These are phyloP conservation scores for Coemansia sp. DNA, from an alignment of 192 early-diverging fungal genomes.

Conservation along the genomic window DNA sequence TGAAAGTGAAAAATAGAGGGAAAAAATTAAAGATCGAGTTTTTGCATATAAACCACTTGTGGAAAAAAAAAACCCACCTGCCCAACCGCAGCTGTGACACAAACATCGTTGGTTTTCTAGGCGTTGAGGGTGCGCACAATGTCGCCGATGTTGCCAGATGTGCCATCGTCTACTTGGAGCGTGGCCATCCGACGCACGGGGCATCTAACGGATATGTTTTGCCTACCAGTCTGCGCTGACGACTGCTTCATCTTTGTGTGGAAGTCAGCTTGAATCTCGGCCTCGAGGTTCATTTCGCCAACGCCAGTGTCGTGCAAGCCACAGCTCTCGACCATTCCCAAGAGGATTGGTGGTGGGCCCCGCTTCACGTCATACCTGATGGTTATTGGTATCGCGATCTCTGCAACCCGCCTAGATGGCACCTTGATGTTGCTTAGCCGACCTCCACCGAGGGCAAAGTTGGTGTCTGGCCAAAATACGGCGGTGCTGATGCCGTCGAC, in stretches of 20 bases:
- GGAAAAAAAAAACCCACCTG: neutral
- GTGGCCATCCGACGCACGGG: slow-evolving; percentile 47
- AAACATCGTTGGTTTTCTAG: neutral
- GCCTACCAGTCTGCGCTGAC: slow-evolving; percentile 38
- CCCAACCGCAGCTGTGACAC: neutral
- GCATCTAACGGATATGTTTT: slow-evolving; percentile 43
- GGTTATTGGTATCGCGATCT: slow-evolving; percentile 46
- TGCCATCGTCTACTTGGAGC: slow-evolving; percentile 47
- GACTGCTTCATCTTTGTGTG: slow-evolving; percentile 48
- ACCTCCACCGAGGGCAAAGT: slow-evolving; percentile 53
- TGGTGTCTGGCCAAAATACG: slow-evolving; percentile 50
- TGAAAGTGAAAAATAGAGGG: neutral
- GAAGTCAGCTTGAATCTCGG: slow-evolving; percentile 46
- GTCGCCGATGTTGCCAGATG: slow-evolving; percentile 45
- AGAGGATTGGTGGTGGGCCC: slow-evolving; percentile 46
- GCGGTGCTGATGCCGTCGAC: slow-evolving; percentile 51
- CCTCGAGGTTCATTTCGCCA: slow-evolving; percentile 51
- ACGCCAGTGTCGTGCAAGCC: slow-evolving; percentile 46
- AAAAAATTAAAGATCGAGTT: slow-evolving; percentile 1
- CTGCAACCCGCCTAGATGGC: slow-evolving; percentile 35
- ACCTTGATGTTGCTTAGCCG: slow-evolving; percentile 42
- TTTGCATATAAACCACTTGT: neutral
- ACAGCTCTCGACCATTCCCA: slow-evolving; percentile 53
- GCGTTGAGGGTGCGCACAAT: slow-evolving; percentile 48
- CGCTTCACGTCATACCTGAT: slow-evolving; percentile 51